phyloP scores from a whole-genome alignment of 139 green algal species.

The Raphidocelis subcapitata region DNA sequence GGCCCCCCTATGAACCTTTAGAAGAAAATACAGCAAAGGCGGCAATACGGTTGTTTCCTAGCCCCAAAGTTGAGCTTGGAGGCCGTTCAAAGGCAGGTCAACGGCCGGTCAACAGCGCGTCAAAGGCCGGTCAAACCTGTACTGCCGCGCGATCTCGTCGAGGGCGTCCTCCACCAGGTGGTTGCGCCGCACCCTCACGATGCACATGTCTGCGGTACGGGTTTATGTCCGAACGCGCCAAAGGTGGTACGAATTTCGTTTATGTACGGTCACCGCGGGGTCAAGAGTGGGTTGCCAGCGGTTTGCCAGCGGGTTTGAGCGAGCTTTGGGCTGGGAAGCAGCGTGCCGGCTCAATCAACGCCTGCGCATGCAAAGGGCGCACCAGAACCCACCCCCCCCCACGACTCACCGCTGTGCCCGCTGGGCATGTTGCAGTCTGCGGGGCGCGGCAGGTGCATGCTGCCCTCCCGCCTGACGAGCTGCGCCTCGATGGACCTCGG shows the following conservation, averaged over 20 bases:
- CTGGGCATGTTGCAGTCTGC: slow-evolving; percentile 48
- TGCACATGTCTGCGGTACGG: slow-evolving; percentile 79
- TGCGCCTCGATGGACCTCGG: slow-evolving; percentile 26
- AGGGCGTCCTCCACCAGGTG: slow-evolving; percentile 89
- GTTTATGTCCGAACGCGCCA: too few relatives aligned
- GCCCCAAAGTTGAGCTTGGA: neutral
- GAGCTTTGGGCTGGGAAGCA: too few relatives aligned
- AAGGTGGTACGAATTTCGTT: too few relatives aligned
- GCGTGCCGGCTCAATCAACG: too few relatives aligned
- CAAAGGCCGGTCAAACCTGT: slow-evolving; percentile 1
- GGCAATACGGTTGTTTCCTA: slow-evolving; percentile 2
- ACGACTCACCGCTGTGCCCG: too few relatives aligned
- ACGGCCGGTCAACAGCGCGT: neutral
- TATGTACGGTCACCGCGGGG: too few relatives aligned
- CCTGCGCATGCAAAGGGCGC: too few relatives aligned
- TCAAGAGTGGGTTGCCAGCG: too few relatives aligned
- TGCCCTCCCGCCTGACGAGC: slow-evolving; percentile 26
- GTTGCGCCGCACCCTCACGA: slow-evolving; percentile 81
- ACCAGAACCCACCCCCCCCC: too few relatives aligned
- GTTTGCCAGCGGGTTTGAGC: too few relatives aligned
- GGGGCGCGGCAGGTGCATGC: slow-evolving; percentile 41
- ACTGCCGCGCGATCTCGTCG: slow-evolving; percentile 83
- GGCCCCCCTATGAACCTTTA: neutral
- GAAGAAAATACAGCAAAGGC: neutral
- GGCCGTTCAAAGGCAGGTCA: neutral